Percentiles rank a stretch among this genome's conserved stretches.
Conservation (phyloP, 345 rosid species). For the Eucalyptus cladocalyx region DNA sequence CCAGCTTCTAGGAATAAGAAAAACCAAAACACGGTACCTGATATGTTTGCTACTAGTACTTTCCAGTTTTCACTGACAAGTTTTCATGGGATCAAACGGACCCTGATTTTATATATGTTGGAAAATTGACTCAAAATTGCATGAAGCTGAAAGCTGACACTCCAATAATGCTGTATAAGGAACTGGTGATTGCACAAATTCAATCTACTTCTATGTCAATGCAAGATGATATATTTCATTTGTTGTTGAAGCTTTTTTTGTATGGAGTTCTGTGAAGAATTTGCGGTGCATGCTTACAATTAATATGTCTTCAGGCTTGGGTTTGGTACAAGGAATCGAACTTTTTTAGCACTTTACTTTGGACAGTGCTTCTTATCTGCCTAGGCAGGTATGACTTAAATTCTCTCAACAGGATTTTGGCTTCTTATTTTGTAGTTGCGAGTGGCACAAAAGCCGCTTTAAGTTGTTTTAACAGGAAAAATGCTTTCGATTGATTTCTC, state of each 20-base stretch:
- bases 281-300: neutral
- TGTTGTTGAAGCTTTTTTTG: neutral
- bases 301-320: conserved; percentile 40
- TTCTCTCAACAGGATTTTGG: neutral
- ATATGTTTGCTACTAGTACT: neutral
- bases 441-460: neutral
- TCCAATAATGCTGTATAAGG: neutral
- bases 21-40: neutral
- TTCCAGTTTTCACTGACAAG: neutral
- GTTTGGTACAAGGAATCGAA: conserved; percentile 55
- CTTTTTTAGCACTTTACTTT: conserved; percentile 21
- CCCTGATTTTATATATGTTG: neutral
- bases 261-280: neutral
- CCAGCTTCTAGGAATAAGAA: neutral
- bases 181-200: neutral
- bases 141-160: neutral
- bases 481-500: neutral
- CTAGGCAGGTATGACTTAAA: conserved; percentile 44
- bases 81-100: neutral
- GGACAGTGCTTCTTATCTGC: conserved; percentile 53
- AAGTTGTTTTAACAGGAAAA: neutral
- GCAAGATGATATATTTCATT: neutral
- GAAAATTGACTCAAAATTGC: neutral
- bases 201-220: neutral
- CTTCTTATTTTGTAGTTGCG: neutral